Percentiles rank a stretch among this genome's conserved stretches.
Conservation (phyloP, 2,329 filamentous ascomycete genomes). For the Calonectria crousiana region DNA sequence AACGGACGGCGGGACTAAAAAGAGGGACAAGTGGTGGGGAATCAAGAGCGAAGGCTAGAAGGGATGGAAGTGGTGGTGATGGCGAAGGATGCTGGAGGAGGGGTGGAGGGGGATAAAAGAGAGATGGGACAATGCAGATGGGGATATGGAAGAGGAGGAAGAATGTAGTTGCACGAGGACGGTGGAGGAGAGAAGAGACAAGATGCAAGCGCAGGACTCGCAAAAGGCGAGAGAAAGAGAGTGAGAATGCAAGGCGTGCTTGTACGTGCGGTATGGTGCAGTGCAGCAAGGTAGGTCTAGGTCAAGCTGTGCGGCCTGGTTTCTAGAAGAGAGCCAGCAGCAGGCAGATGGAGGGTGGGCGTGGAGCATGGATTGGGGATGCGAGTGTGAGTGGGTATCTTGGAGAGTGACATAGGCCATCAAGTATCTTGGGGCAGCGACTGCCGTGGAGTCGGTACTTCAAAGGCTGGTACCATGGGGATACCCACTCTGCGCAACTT, state of each 20-base stretch:
- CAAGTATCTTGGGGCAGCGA: neutral
- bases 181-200: constrained; percentile 16
- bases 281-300: neutral
- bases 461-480: neutral
- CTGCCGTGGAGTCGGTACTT: constrained; percentile 17
- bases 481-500: constrained; percentile 1
- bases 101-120: neutral
- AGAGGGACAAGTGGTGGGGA: constrained; percentile 25
- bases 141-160: constrained; percentile 12
- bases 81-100: neutral
- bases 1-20: constrained; percentile 30
- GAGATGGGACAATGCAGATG: constrained; percentile 2
- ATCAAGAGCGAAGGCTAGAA: constrained; percentile 18
- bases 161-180: constrained; percentile 11
- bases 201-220: neutral
- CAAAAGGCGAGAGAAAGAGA: constrained; percentile 14
- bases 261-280: neutral
- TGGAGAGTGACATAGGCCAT: neutral
- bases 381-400: constrained; percentile 13
- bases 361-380: constrained; percentile 11
- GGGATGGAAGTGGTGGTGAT: neutral
- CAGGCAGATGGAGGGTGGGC: constrained; percentile 8
- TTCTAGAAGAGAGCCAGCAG: constrained; percentile 29
- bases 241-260: constrained; percentile 15
- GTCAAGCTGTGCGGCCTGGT: constrained; percentile 21